Percentiles rank a stretch among this genome's conserved stretches.
These are phyloP conservation scores for Vinca major DNA, from an alignment of 305 asterid species.

Conservation along the genomic window DNA sequence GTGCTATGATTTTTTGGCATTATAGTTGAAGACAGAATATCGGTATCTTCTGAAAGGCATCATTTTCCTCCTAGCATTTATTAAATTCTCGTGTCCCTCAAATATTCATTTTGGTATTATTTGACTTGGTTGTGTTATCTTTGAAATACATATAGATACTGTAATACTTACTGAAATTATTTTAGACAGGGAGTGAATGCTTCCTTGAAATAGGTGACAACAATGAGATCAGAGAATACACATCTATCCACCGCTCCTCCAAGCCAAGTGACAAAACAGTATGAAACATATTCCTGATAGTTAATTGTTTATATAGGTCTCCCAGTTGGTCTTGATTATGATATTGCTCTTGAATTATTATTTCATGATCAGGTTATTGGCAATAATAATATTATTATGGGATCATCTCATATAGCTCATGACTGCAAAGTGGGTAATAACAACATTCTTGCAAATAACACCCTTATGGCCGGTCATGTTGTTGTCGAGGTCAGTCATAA, in stretches of 20 bases:
- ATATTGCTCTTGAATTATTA: slow-evolving; percentile 4
- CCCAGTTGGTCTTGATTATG: slow-evolving; percentile 6
- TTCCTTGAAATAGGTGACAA: slow-evolving; percentile 88
- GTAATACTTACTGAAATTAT: slow-evolving; percentile 18
- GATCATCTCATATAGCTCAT: slow-evolving; percentile 92
- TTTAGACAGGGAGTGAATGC: slow-evolving; percentile 75
- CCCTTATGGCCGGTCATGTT: slow-evolving; percentile 93
- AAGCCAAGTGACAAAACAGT: slow-evolving; percentile 66
- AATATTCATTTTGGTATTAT: not conserved
- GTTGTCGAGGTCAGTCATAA: slow-evolving; percentile 58
- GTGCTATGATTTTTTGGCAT: not conserved
- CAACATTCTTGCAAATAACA: slow-evolving; percentile 80
- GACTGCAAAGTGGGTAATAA: slow-evolving; percentile 81
- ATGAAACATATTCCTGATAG: slow-evolving; percentile 15
- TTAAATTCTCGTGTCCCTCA: not conserved
- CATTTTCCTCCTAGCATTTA: not conserved
- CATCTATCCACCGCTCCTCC: slow-evolving; percentile 90
- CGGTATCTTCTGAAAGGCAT: not conserved
- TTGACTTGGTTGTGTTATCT: not conserved
- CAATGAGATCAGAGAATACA: slow-evolving; percentile 77
- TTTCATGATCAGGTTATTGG: slow-evolving; percentile 61
- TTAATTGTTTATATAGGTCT: slow-evolving; percentile 3
- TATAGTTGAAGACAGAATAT: not conserved
- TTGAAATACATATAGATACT: not conserved
- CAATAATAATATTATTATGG: slow-evolving; percentile 79